Evolutionary conservation across 1,139 yeast genomes (phyloP).

Genomic region (Groenewaldozyma sp.): DNA sequence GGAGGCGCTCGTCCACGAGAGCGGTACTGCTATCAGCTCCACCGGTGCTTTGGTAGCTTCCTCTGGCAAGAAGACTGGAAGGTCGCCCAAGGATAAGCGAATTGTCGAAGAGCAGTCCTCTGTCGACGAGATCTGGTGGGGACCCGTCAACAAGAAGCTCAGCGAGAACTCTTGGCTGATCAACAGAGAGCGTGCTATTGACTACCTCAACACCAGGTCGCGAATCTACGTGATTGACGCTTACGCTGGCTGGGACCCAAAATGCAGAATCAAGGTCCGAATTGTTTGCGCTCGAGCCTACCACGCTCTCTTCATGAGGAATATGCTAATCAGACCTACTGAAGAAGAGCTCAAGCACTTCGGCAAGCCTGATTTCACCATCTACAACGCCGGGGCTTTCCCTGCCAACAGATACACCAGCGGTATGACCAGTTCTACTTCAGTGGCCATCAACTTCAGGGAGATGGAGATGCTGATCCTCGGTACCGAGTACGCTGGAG

Average conservation of each 20-base stretch:
- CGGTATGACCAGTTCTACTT: constrained; percentile 95
- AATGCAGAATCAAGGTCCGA: constrained; percentile 93
- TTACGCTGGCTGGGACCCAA: constrained; percentile 98
- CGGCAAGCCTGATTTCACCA: constrained; percentile 97
- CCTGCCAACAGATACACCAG: constrained; percentile 95
- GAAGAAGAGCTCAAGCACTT: constrained; percentile 78
- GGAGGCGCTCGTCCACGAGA: constrained; percentile 78
- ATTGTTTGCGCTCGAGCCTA: constrained; percentile 97
- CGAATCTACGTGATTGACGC: constrained; percentile 94
- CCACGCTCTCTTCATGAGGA: constrained; percentile 97
- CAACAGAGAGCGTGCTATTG: constrained; percentile 93
- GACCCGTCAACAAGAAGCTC: constrained; percentile 94
- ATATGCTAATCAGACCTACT: constrained; percentile 95
- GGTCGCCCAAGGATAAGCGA: constrained; percentile 98
- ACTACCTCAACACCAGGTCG: constrained; percentile 92
- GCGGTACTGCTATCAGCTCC: constrained; percentile 85
- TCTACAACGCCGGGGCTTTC: constrained; percentile 98
- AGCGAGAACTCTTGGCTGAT: constrained; percentile 93
- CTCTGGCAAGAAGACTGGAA: constrained; percentile 94
- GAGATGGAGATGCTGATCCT: constrained; percentile 98
- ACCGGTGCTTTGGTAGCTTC: constrained; percentile 94
- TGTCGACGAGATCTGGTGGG: constrained; percentile 91
- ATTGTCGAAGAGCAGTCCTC: constrained; percentile 92
- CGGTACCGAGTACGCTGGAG: constrained; percentile 99
- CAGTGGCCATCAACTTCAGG: constrained; percentile 93